phyloP scores from a whole-genome alignment of 331 rosid genomes.

The Malus hybrid region DNA sequence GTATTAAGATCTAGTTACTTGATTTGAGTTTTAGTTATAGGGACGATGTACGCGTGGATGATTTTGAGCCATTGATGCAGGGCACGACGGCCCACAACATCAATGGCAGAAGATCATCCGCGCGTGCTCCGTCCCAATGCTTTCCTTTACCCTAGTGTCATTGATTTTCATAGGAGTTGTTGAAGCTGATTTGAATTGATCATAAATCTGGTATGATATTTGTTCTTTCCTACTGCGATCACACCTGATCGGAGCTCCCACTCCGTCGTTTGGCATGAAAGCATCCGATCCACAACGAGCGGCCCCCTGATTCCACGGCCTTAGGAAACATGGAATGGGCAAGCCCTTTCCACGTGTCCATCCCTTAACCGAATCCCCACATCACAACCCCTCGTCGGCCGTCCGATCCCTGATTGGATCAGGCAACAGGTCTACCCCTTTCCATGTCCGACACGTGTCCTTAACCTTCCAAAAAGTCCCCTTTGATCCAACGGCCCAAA shows the following conservation, averaged over 20 bases:
- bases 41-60: no score
- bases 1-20: background rate
- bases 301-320: background rate
- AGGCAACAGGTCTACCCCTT: conserved; percentile 1
- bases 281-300: conserved; percentile 20
- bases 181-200: background rate
- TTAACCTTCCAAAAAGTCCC: conserved; percentile 5
- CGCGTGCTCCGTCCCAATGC: no score
- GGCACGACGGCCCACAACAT: no score
- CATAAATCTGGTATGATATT: background rate
- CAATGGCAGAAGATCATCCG: no score
- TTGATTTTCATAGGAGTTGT: background rate
- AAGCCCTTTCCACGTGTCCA: conserved; percentile 35
- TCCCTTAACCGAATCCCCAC: background rate
- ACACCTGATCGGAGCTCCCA: no score
- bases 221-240: no score
- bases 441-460: conserved; percentile 39
- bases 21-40: no score
- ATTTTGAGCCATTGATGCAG: no score
- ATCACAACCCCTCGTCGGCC: conserved; percentile 22
- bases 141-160: no score
- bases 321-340: conserved; percentile 27
- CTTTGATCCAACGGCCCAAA: conserved; percentile 45
- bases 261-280: background rate
- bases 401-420: conserved; percentile 24